A percentile compares a stretch with the other conserved stretches of the same genome.
phyloP scores from a whole-genome alignment of 148 eudicot genomes.

The Polygonum maritimum region DNA sequence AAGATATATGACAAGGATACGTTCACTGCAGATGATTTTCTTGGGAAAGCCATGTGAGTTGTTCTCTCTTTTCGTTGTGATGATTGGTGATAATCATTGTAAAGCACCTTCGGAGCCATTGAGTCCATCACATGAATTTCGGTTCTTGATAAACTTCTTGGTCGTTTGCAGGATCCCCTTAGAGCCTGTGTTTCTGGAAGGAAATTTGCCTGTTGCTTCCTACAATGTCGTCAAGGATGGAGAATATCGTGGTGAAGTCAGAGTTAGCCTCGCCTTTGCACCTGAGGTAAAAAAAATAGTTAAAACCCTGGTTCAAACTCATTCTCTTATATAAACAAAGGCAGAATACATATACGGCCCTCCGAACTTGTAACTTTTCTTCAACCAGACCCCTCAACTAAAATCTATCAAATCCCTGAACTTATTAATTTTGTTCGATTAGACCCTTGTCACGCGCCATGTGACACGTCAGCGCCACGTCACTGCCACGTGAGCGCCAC shows the following conservation, averaged over 20 bases:
- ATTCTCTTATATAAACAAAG: not conserved
- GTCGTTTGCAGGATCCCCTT: conserved; percentile 30
- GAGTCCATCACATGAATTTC: too few species aligned
- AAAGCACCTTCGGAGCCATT: too few species aligned
- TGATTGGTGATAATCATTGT: too few species aligned
- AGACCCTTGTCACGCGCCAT: too few species aligned
- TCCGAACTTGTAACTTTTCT: too few species aligned
- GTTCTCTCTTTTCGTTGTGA: not conserved
- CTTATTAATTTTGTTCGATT: too few species aligned
- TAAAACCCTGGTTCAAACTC: not conserved
- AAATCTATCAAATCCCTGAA: too few species aligned
- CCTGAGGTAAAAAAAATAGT: conserved; percentile 22
- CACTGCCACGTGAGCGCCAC: too few species aligned
- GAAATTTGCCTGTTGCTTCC: conserved; percentile 23
- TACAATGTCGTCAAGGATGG: conserved; percentile 45
- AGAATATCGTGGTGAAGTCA: conserved; percentile 40
- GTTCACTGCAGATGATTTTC: conserved; percentile 49
- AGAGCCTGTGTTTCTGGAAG: conserved; percentile 29
- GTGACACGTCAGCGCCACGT: too few species aligned
- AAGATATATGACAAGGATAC: conserved; percentile 65
- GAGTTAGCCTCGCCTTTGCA: conserved; percentile 32
- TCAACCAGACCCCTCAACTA: too few species aligned
- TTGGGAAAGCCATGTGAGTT: conserved; percentile 38
- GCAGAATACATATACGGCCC: too few species aligned
- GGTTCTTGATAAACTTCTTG: too few species aligned